phyloP scores from a whole-genome alignment of 2,329 filamentous ascomycete genomes.

The Sclerotinia borealis region DNA sequence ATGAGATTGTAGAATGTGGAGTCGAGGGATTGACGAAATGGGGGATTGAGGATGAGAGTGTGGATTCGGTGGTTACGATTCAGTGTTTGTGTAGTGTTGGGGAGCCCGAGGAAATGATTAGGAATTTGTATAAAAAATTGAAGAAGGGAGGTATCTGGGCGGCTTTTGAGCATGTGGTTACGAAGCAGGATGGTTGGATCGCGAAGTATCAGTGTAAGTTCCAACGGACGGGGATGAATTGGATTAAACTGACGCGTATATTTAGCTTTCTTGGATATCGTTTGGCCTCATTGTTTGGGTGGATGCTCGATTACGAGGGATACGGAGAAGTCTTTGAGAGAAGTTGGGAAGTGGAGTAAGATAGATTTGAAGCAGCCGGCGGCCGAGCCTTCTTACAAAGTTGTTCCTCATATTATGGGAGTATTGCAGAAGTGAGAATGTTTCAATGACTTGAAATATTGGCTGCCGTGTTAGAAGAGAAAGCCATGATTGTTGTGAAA shows the following conservation, averaged over 20 bases:
- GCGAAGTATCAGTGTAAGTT: conserved; percentile 27
- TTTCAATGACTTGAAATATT: too few species aligned
- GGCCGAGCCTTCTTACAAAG: conserved; percentile 21
- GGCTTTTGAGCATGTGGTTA: conserved; percentile 29
- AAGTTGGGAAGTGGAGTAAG: conserved; percentile 26
- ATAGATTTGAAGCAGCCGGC: conserved; percentile 24
- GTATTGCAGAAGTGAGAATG: conserved; percentile 23
- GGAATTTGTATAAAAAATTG: conserved; percentile 23
- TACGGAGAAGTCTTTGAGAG: conserved; percentile 23
- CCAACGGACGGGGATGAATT: too few species aligned
- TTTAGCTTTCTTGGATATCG: conserved; percentile 22
- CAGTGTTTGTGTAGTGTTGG: conserved; percentile 28
- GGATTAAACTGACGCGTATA: conserved; percentile 9
- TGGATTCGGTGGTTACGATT: conserved; percentile 28
- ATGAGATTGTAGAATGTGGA: conserved; percentile 57
- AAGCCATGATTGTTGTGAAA: too few species aligned
- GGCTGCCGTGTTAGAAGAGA: too few species aligned
- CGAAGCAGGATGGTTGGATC: conserved; percentile 18
- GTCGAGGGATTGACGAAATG: conserved; percentile 47
- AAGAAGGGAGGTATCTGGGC: conserved; percentile 28
- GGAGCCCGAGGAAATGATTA: conserved; percentile 24
- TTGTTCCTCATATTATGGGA: conserved; percentile 28
- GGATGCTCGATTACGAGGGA: conserved; percentile 29
- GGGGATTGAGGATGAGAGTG: conserved; percentile 40
- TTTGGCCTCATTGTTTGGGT: conserved; percentile 28